These are phyloP conservation scores for Dactylonectria estremocensis DNA, from an alignment of 2,329 filamentous ascomycete genomes.

Conservation along the genomic window DNA sequence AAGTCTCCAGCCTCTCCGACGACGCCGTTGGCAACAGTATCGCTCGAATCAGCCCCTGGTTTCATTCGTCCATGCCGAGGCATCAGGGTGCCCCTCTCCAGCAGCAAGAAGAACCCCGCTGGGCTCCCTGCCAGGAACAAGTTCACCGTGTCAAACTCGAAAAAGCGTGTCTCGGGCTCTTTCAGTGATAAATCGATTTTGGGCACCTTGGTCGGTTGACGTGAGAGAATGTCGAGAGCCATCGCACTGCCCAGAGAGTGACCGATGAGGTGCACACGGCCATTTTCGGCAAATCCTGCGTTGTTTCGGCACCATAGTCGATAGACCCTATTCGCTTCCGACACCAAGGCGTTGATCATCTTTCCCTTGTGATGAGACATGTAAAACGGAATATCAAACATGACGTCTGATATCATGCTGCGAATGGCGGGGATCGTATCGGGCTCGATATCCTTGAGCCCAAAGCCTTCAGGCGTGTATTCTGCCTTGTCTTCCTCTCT, in stretches of 20 bases:
- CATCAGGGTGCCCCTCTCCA: constrained; percentile 80
- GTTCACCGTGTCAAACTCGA: constrained; percentile 93
- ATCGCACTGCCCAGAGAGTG: constrained; percentile 96
- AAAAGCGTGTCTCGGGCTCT: constrained; percentile 69
- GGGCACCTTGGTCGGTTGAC: constrained; percentile 84
- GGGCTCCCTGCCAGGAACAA: constrained; percentile 93
- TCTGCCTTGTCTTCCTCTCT: constrained; percentile 66
- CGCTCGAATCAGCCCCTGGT: constrained; percentile 77
- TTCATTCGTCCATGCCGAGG: constrained; percentile 85
- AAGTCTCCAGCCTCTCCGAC: constrained; percentile 86
- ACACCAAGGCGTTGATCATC: constrained; percentile 91
- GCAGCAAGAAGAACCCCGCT: constrained; percentile 90
- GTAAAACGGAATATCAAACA: constrained; percentile 99
- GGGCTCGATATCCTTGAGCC: constrained; percentile 91
- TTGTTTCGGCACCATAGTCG: constrained; percentile 96
- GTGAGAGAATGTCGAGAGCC: constrained; percentile 91
- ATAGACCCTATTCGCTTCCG: constrained; percentile 96
- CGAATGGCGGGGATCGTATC: constrained; percentile 92
- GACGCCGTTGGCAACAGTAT: constrained; percentile 70
- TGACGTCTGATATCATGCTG: constrained; percentile 94
- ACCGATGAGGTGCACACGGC: constrained; percentile 91
- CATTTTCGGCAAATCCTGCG: constrained; percentile 83
- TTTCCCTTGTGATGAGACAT: constrained; percentile 96
- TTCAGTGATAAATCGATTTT: constrained; percentile 59
- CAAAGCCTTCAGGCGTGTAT: constrained; percentile 72